Evolutionary conservation across 805 yeast genomes (phyloP).

Genomic region (Candida sanyiensis): DNA sequence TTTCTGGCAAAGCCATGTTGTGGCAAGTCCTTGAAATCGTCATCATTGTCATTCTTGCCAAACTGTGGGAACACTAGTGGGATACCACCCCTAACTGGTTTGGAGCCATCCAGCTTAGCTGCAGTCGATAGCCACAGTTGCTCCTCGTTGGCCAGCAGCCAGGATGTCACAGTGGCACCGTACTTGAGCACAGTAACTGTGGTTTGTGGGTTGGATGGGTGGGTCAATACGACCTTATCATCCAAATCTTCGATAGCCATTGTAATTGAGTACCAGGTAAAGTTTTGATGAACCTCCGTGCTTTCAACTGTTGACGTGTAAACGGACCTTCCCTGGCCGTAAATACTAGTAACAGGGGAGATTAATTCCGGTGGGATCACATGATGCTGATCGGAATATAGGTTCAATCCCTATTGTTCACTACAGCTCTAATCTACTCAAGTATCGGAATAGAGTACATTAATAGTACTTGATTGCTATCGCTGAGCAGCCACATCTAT

Average conservation of each 20-base stretch:
- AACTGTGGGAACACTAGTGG: constrained; percentile 94
- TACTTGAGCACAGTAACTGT: constrained; percentile 66
- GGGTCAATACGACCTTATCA: constrained; percentile 53
- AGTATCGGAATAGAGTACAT: no score
- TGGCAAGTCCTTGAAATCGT: constrained; percentile 62
- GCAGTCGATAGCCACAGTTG: constrained; percentile 77
- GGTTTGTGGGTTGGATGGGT: constrained; percentile 46
- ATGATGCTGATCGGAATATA: no score
- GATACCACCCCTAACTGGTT: constrained; percentile 95
- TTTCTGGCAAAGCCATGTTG: constrained; percentile 97
- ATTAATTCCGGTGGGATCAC: no score
- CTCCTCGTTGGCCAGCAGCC: constrained; percentile 69
- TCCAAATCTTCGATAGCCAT: constrained; percentile 58
- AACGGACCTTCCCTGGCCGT: no score
- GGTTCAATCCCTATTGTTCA: no score
- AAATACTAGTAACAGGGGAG: no score
- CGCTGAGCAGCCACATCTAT: no score
- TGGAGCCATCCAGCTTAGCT: constrained; percentile 85
- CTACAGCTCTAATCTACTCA: no score
- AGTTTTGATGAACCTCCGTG: no score
- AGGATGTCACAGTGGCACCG: constrained; percentile 86
- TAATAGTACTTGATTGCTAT: no score
- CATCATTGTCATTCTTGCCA: constrained; percentile 59
- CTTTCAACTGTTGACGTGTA: no score
- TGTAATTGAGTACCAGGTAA: no score